Evolutionary conservation across 805 yeast genomes (phyloP).

Genomic region (Groenewaldozyma salmanticensis): DNA sequence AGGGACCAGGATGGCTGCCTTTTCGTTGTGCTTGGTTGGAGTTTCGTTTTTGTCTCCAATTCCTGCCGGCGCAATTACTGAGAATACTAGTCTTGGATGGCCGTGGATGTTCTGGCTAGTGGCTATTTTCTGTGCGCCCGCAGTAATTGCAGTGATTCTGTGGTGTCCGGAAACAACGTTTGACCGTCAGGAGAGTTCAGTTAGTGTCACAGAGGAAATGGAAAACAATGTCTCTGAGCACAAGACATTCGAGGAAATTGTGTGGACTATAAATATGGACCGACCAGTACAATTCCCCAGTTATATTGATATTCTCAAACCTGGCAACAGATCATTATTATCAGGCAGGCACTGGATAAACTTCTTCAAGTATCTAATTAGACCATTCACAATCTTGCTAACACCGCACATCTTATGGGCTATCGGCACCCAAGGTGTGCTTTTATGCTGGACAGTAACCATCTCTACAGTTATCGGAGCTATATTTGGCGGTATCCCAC

Average conservation of each 20-base stretch:
- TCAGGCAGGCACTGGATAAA: background rate
- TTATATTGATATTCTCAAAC: background rate
- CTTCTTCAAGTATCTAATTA: background rate
- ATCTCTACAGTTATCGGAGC: slow-evolving; percentile 24
- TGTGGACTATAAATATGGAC: background rate
- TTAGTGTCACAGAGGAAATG: background rate
- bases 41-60: background rate
- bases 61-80: background rate
- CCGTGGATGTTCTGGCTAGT: background rate
- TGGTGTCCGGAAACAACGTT: background rate
- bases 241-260: background rate
- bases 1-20: background rate
- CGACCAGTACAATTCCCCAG: background rate
- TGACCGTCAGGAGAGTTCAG: background rate
- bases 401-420: background rate
- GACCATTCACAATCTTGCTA: slow-evolving; percentile 20
- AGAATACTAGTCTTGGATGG: background rate
- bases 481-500: slow-evolving; percentile 46
- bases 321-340: background rate
- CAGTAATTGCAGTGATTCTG: background rate
- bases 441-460: background rate
- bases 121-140: background rate
- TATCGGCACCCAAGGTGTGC: background rate
- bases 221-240: no score
- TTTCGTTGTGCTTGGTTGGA: background rate